Conservation (phyloP, 140 eudicot species). For the Erigeron philadelphicus region DNA sequence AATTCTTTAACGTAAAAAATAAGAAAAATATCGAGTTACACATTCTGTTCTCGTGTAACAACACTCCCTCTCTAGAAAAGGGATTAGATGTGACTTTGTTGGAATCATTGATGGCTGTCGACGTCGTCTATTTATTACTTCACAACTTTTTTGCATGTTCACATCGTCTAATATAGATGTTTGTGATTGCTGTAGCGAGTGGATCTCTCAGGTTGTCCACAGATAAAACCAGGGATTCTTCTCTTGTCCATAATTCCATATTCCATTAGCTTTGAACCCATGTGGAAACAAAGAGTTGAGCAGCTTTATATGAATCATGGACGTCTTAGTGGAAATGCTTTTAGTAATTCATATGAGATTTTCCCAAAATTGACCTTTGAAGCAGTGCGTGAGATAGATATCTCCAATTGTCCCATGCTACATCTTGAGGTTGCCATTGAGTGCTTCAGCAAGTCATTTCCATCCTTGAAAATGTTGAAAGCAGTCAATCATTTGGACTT, state of each 20-base stretch:
- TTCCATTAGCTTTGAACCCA: conserved; percentile 30
- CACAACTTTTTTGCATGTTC: background rate
- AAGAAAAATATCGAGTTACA: background rate
- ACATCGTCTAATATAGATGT: conserved; percentile 9
- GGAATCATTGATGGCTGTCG: background rate
- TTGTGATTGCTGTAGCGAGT: conserved; percentile 47
- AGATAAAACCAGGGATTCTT: conserved; percentile 41
- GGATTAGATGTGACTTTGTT: background rate
- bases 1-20: background rate
- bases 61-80: background rate
- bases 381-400: conserved; percentile 59
- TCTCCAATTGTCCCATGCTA: conserved; percentile 71
- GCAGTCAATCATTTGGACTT: conserved; percentile 52
- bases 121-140: background rate
- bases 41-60: conserved; percentile 9
- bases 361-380: conserved; percentile 50
- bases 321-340: conserved; percentile 9
- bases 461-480: conserved; percentile 50
- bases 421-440: conserved; percentile 52
- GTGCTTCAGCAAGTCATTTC: conserved; percentile 68
- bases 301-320: conserved; percentile 28
- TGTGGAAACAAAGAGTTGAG: conserved; percentile 32
- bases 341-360: conserved; percentile 28
- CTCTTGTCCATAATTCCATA: conserved; percentile 59
- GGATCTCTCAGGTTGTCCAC: conserved; percentile 75